Conservation (phyloP, 768 basidiomycete genomes). For the Lactarius psammicola region DNA sequence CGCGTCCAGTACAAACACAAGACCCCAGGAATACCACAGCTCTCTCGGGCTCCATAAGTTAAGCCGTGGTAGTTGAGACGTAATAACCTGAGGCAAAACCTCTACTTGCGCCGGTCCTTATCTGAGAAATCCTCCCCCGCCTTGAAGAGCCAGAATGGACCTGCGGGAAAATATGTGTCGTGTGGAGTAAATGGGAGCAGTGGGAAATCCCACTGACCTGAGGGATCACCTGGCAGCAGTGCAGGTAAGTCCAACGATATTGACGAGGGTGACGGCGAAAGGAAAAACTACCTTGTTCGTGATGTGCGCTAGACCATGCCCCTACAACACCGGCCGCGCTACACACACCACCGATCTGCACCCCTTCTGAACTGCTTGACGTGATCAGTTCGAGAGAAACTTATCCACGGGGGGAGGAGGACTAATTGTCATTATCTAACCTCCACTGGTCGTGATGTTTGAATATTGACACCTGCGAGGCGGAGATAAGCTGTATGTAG, state of each 20-base stretch:
- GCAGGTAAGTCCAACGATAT: constrained; percentile 9
- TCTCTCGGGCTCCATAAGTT: neutral
- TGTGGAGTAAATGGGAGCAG: neutral
- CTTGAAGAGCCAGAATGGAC: constrained; percentile 72
- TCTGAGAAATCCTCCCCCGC: constrained; percentile 30
- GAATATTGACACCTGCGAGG: constrained; percentile 50
- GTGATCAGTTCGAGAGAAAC: constrained; percentile 1
- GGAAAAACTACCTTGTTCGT: constrained; percentile 53
- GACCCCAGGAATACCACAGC: neutral
- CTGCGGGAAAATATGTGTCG: constrained; percentile 36
- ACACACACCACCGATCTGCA: constrained; percentile 62
- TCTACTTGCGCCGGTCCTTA: constrained; percentile 15
- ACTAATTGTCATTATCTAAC: constrained; percentile 36
- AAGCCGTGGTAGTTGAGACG: neutral
- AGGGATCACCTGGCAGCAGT: constrained; percentile 53
- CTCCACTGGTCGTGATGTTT: constrained; percentile 58
- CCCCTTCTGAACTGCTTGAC: constrained; percentile 56
- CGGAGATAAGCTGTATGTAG: neutral
- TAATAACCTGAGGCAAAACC: neutral
- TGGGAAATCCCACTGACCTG: constrained; percentile 44
- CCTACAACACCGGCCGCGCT: constrained; percentile 69
- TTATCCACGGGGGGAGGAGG: neutral
- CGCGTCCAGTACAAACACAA: neutral
- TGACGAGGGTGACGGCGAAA: constrained; percentile 4
- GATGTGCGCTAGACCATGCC: constrained; percentile 62